A percentile compares a stretch with the other conserved stretches of the same genome.
phyloP scores from a whole-genome alignment of 139 green algal genomes.

The Chlorella sorokiniana region DNA sequence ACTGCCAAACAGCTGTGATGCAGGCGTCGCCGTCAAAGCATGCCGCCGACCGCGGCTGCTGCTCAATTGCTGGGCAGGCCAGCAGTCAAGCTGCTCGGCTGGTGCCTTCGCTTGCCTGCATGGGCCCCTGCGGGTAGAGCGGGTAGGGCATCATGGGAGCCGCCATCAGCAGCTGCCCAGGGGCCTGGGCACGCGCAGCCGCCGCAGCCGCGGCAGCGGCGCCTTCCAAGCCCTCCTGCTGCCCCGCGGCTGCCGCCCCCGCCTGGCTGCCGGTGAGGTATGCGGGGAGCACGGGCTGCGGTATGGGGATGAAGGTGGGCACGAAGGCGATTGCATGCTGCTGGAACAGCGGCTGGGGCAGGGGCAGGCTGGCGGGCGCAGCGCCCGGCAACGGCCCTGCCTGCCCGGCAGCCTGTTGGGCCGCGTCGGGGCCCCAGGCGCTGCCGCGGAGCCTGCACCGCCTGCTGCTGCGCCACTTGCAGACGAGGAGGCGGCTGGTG shows the following conservation, averaged over 20 bases:
- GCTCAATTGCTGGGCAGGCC: too few species aligned
- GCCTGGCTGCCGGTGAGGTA: background rate
- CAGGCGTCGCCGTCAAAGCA: background rate
- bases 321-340: constrained; percentile 25
- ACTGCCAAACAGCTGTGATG: background rate
- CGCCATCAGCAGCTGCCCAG: constrained; percentile 4
- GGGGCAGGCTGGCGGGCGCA: background rate
- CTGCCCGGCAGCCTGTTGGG: background rate
- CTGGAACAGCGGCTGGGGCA: background rate
- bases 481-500: background rate
- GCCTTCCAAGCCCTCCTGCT: constrained; percentile 25
- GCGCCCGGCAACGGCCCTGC: background rate
- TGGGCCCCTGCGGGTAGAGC: background rate
- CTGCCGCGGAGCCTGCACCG: background rate
- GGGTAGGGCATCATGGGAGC: constrained; percentile 25
- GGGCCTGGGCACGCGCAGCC: background rate
- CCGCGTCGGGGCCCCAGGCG: background rate
- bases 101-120: too few species aligned
- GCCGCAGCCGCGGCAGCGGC: background rate
- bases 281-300: constrained; percentile 36
- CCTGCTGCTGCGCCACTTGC: background rate
- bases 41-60: too few species aligned
- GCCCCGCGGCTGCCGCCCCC: constrained; percentile 9
- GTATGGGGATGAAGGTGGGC: constrained; percentile 34
- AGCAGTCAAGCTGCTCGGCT: too few species aligned